Evolutionary conservation across 1,284 basidiomycete genomes (phyloP).

Genomic region (Puccinia coronata): DNA sequence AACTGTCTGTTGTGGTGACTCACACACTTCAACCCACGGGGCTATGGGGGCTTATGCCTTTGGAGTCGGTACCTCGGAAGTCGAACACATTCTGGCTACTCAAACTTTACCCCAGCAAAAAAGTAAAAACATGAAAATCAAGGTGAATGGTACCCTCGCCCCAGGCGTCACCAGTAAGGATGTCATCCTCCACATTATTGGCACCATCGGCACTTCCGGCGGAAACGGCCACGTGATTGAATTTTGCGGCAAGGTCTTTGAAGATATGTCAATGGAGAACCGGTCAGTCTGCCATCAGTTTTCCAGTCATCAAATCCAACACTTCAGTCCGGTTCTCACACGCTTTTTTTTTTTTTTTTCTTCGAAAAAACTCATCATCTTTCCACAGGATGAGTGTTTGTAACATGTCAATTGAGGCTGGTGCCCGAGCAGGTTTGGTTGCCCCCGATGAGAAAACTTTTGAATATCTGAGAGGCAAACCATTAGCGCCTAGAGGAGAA

Average conservation of each 20-base stretch:
- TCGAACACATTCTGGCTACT: slow-evolving; percentile 94
- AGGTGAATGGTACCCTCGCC: slow-evolving; percentile 78
- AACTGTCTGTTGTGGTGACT: slow-evolving; percentile 94
- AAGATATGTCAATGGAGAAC: slow-evolving; percentile 88
- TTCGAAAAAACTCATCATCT: not conserved
- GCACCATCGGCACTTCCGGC: slow-evolving; percentile 88
- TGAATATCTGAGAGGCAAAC: slow-evolving; percentile 78
- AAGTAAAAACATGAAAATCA: slow-evolving; percentile 93
- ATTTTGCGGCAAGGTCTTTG: slow-evolving; percentile 87
- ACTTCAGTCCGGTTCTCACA: too few species aligned
- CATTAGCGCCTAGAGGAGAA: slow-evolving; percentile 78
- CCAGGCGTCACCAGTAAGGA: slow-evolving; percentile 93
- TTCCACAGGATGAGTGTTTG: slow-evolving; percentile 79
- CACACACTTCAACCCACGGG: slow-evolving; percentile 84
- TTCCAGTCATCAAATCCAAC: too few species aligned
- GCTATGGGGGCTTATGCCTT: slow-evolving; percentile 95
- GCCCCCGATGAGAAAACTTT: slow-evolving; percentile 92
- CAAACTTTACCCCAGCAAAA: slow-evolving; percentile 90
- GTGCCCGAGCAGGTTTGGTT: slow-evolving; percentile 92
- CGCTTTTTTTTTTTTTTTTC: too few species aligned
- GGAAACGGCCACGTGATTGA: slow-evolving; percentile 92
- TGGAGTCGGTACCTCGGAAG: slow-evolving; percentile 94
- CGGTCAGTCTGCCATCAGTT: slow-evolving; percentile 50
- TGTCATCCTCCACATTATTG: slow-evolving; percentile 91
- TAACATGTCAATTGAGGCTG: slow-evolving; percentile 97